phyloP scores from a whole-genome alignment of 345 rosid genomes.

The Draba incana region DNA sequence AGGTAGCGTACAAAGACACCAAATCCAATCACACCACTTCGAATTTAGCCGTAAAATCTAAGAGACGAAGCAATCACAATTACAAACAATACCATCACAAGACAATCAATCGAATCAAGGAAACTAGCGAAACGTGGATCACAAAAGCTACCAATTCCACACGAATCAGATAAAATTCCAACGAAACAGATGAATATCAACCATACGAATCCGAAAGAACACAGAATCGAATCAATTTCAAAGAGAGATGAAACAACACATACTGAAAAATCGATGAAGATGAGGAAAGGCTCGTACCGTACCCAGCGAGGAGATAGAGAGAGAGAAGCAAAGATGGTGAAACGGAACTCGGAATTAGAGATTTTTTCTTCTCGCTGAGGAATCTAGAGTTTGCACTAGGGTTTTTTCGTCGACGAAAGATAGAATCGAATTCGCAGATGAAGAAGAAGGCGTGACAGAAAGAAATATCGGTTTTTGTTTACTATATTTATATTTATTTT shows the following conservation, averaged over 20 bases:
- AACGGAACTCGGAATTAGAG: slow-evolving; percentile 1
- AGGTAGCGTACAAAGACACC: neutral
- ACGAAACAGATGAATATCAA: neutral
- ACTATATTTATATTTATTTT: slow-evolving; percentile 26
- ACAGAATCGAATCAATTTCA: neutral
- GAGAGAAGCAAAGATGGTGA: neutral
- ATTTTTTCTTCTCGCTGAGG: slow-evolving; percentile 35
- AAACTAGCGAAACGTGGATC: neutral
- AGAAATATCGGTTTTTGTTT: slow-evolving; percentile 23
- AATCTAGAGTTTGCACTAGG: slow-evolving; percentile 25
- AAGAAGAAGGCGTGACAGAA: slow-evolving; percentile 19
- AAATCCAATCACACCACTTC: slow-evolving; percentile 2
- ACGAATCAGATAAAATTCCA: neutral
- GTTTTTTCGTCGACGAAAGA: slow-evolving; percentile 32
- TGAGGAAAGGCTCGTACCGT: slow-evolving; percentile 5
- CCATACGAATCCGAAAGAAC: neutral
- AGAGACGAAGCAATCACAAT: neutral
- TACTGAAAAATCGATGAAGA: slow-evolving; percentile 1
- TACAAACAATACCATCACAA: neutral
- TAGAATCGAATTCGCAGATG: slow-evolving; percentile 20
- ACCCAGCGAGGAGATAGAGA: slow-evolving; percentile 31
- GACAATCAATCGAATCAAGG: slow-evolving; percentile 15
- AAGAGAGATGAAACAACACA: neutral
- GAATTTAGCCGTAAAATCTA: neutral
- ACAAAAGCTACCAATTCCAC: neutral